Evolutionary conservation across 176 grass and related monocot species (phyloP).

Genomic region (Raddia distichophylla): DNA sequence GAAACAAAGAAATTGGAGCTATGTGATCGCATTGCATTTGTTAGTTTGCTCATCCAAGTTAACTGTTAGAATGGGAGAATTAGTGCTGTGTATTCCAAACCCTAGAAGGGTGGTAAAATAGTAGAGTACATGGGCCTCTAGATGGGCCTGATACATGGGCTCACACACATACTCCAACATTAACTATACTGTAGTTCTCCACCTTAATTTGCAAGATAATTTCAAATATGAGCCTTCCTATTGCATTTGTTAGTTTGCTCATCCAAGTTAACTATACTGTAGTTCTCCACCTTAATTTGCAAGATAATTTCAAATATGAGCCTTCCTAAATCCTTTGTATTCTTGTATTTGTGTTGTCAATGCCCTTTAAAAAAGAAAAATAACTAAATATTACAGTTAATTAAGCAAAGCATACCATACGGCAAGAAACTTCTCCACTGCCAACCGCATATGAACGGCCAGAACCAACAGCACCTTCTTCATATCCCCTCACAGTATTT

Average conservation of each 20-base stretch:
- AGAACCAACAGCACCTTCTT: conserved; percentile 86
- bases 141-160: no score
- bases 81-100: no score
- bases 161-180: no score
- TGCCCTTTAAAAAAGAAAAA: background rate
- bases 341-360: conserved; percentile 3
- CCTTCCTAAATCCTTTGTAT: background rate
- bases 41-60: no score
- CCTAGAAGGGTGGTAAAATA: no score
- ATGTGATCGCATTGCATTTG: background rate
- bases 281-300: background rate
- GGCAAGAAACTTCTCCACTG: conserved; percentile 85
- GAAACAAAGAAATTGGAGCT: background rate
- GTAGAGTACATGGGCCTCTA: no score
- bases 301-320: background rate
- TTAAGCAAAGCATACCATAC: conserved; percentile 52
- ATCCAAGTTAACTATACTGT: conserved; percentile 26
- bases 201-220: no score
- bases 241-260: background rate
- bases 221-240: no score
- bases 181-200: no score
- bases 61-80: no score
- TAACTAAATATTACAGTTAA: background rate
- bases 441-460: conserved; percentile 78
- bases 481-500: conserved; percentile 96